Evolutionary conservation across 352 stramenopile species (phyloP).

Genomic region (Stephanocyclus meneghinianus): DNA sequence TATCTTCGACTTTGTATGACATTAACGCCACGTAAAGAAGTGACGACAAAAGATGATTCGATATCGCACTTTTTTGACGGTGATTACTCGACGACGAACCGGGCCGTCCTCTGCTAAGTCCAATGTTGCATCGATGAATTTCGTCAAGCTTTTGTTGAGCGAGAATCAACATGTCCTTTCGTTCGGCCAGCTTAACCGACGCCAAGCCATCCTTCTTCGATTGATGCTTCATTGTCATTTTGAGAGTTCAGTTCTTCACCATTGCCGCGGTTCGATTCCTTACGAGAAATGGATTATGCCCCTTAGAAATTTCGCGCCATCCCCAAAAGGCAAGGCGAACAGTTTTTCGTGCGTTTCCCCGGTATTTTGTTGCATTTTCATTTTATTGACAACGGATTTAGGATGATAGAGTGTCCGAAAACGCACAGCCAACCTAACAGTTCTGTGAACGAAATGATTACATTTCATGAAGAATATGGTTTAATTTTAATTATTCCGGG

Average conservation of each 20-base stretch:
- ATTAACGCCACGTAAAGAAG: conserved; percentile 45
- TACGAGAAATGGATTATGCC: too few relatives aligned
- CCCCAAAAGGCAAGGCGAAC: too few relatives aligned
- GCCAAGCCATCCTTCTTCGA: conserved; percentile 10
- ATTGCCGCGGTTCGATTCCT: not conserved
- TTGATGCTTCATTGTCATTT: not conserved
- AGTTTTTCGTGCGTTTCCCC: too few relatives aligned
- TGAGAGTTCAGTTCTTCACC: not conserved
- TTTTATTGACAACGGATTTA: too few relatives aligned
- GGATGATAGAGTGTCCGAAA: too few relatives aligned
- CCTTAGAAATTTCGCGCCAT: too few relatives aligned
- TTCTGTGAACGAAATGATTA: too few relatives aligned
- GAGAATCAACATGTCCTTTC: conserved; percentile 44
- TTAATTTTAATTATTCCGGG: too few relatives aligned
- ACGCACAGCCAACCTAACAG: too few relatives aligned
- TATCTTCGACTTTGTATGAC: conserved; percentile 46
- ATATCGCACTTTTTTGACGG: conserved; percentile 14
- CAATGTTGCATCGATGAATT: conserved; percentile 38
- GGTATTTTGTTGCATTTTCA: too few relatives aligned
- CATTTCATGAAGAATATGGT: too few relatives aligned
- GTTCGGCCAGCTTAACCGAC: conserved; percentile 21
- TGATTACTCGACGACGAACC: conserved; percentile 1
- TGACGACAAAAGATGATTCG: conserved; percentile 33
- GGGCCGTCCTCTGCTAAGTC: conserved; percentile 11
- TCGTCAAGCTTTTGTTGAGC: conserved; percentile 52